Percentiles rank a stretch among this genome's conserved stretches.
Conservation (phyloP, 345 rosid species). For the Viola odorata region DNA sequence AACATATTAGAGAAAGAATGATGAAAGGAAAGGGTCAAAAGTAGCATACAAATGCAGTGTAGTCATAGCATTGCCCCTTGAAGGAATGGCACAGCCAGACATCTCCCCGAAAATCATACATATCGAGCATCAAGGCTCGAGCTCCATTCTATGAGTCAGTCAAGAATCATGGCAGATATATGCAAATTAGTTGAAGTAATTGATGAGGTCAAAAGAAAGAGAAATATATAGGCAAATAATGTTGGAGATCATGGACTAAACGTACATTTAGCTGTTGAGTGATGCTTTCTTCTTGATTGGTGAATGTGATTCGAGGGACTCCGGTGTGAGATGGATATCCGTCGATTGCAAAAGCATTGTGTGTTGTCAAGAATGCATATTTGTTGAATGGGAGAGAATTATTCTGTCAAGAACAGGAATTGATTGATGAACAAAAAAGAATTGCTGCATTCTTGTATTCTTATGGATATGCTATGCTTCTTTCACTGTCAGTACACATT, state of each 20-base stretch:
- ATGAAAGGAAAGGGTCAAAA: too few species aligned
- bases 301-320: slow-evolving; percentile 40
- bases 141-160: slow-evolving; percentile 48
- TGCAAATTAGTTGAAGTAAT: not conserved
- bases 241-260: too few species aligned
- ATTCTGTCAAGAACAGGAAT: slow-evolving; percentile 28
- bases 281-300: slow-evolving; percentile 66
- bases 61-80: slow-evolving; percentile 50
- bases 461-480: too few species aligned
- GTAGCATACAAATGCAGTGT: slow-evolving; percentile 51
- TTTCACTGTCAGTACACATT: too few species aligned
- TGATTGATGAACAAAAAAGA: not conserved
- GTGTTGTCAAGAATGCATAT: slow-evolving; percentile 62
- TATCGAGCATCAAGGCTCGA: slow-evolving; percentile 61
- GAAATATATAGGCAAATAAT: not conserved
- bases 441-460: too few species aligned
- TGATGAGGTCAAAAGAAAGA: not conserved
- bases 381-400: slow-evolving; percentile 67
- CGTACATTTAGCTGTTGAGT: slow-evolving; percentile 56
- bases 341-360: slow-evolving; percentile 60
- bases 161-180: not conserved
- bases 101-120: slow-evolving; percentile 57
- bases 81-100: slow-evolving; percentile 71
- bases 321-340: slow-evolving; percentile 30
- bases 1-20: not conserved